Percentiles rank a stretch among this genome's conserved stretches.
Conservation (phyloP, 2,329 filamentous ascomycete species). For the Colletotrichum echinochloae region DNA sequence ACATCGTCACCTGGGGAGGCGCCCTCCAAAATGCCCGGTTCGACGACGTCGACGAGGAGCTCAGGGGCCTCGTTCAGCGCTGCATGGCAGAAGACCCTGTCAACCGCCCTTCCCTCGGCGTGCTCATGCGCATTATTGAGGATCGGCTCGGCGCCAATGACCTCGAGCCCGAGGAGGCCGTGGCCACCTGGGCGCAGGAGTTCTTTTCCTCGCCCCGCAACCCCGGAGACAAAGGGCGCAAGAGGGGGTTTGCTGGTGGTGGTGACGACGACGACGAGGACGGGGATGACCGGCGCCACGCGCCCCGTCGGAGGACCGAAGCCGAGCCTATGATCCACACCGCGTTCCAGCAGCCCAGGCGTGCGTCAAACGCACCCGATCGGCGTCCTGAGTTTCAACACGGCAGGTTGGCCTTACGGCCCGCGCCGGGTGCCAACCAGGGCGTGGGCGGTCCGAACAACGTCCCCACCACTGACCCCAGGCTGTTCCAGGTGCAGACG, state of each 20-base stretch:
- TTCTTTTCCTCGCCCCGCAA: conserved; percentile 30
- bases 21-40: conserved; percentile 28
- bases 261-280: background rate
- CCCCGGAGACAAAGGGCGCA: background rate
- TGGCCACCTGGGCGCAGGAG: conserved; percentile 33
- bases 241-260: background rate
- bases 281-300: background rate
- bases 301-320: conserved; percentile 1
- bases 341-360: background rate
- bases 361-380: background rate
- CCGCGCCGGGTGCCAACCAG: background rate
- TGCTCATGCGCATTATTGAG: conserved; percentile 42
- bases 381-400: background rate
- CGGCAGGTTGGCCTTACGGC: background rate
- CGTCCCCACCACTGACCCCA: background rate
- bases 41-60: conserved; percentile 40
- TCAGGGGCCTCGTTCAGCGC: conserved; percentile 43
- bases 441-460: too few species aligned
- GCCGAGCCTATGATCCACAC: background rate
- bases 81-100: conserved; percentile 46
- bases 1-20: conserved; percentile 30
- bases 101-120: conserved; percentile 45
- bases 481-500: background rate
- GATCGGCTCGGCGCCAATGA: conserved; percentile 39
- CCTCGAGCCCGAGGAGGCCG: conserved; percentile 37